Conservation (phyloP, 176 grass and related monocot species). For the Phoenix dactylifera region DNA sequence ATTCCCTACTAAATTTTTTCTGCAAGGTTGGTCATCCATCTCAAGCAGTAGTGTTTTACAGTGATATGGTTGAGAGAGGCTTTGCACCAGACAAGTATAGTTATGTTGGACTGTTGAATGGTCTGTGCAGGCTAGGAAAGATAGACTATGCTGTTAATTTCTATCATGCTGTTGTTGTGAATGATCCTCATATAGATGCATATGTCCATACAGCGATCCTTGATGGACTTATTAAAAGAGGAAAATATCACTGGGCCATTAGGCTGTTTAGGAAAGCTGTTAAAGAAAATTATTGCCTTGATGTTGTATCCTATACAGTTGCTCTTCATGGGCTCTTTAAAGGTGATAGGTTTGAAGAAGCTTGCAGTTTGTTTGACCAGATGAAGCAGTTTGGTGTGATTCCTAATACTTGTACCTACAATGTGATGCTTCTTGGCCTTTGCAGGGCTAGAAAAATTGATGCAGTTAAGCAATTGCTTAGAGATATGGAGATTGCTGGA, state of each 20-base stretch:
- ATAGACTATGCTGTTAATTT: slow-evolving; percentile 34
- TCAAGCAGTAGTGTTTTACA: slow-evolving; percentile 48
- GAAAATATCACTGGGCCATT: slow-evolving; percentile 33
- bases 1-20: slow-evolving; percentile 50
- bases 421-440: slow-evolving; percentile 71
- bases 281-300: slow-evolving; percentile 39
- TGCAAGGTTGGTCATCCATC: slow-evolving; percentile 78
- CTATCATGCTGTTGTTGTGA: slow-evolving; percentile 36
- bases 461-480: slow-evolving; percentile 40
- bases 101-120: slow-evolving; percentile 55
- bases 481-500: slow-evolving; percentile 56
- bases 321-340: slow-evolving; percentile 65
- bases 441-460: slow-evolving; percentile 49
- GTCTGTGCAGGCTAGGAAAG: slow-evolving; percentile 41
- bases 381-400: slow-evolving; percentile 58
- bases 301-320: slow-evolving; percentile 59
- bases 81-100: slow-evolving; percentile 73
- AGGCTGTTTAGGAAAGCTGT: slow-evolving; percentile 43
- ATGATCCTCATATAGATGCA: slow-evolving; percentile 33
- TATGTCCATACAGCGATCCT: slow-evolving; percentile 62
- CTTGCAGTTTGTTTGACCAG: slow-evolving; percentile 58
- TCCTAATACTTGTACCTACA: slow-evolving; percentile 62
- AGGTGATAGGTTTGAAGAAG: slow-evolving; percentile 43
- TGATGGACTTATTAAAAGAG: slow-evolving; percentile 48
- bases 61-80: slow-evolving; percentile 29